phyloP scores from a whole-genome alignment of 352 stramenopile genomes.

The Phytophthora pseudosyringae region DNA sequence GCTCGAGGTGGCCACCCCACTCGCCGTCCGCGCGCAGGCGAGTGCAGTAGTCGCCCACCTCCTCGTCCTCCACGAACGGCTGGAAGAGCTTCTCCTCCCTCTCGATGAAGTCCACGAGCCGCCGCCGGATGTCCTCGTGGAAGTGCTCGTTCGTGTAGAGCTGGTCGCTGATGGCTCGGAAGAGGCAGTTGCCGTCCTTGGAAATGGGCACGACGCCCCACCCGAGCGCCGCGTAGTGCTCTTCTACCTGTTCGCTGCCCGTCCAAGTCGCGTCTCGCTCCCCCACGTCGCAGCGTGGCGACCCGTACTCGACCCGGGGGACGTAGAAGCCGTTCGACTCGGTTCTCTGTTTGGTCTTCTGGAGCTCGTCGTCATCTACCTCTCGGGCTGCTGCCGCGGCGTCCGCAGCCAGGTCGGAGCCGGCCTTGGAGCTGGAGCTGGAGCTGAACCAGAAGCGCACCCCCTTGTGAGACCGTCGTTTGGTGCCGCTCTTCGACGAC shows the following conservation, averaged over 20 bases:
- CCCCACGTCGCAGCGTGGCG: constrained; percentile 5
- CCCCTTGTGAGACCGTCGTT: constrained; percentile 15
- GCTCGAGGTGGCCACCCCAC: constrained; percentile 68
- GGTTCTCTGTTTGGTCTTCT: constrained; percentile 17
- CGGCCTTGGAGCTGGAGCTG: constrained; percentile 13
- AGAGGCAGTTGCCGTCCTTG: constrained; percentile 63
- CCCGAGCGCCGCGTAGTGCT: constrained; percentile 42
- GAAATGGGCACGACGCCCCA: constrained; percentile 40
- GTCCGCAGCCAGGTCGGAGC: constrained; percentile 13
- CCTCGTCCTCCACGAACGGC: constrained; percentile 47
- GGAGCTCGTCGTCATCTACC: constrained; percentile 10
- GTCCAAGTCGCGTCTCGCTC: constrained; percentile 40
- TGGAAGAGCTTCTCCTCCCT: constrained; percentile 44
- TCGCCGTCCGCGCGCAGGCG: constrained; percentile 57
- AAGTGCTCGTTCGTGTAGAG: constrained; percentile 55
- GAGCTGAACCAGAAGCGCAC: constrained; percentile 40
- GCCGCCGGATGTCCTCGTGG: constrained; percentile 47
- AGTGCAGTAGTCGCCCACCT: constrained; percentile 45
- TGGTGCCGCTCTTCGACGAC: constrained; percentile 24
- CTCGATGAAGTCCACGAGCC: constrained; percentile 55
- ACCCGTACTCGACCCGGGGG: constrained; percentile 24
- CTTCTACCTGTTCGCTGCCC: constrained; percentile 46
- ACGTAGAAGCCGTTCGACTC: constrained; percentile 12
- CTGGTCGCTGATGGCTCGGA: constrained; percentile 65
- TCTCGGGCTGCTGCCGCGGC: constrained; percentile 18